These are phyloP conservation scores for Hymenotorrendiella dingleyae DNA, from an alignment of 2,329 filamentous ascomycete species.

Conservation along the genomic window DNA sequence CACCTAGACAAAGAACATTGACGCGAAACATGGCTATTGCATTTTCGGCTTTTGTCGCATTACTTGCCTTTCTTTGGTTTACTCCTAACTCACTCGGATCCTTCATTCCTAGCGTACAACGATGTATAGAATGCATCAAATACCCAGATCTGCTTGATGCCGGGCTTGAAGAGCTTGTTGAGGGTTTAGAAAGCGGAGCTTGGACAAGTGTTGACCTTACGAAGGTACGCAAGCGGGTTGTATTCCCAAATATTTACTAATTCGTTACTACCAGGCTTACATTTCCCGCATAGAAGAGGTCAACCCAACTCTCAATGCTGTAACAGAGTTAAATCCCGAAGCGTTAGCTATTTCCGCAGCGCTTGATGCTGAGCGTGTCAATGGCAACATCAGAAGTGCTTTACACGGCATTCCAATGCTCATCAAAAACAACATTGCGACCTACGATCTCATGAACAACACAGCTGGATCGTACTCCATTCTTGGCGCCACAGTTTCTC, in stretches of 20 bases:
- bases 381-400: constrained; percentile 27
- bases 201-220: constrained; percentile 55
- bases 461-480: constrained; percentile 25
- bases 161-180: constrained; percentile 43
- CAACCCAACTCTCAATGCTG: constrained; percentile 15
- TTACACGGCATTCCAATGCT: constrained; percentile 55
- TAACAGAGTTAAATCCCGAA: constrained; percentile 30
- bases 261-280: constrained; percentile 8
- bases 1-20: too few species aligned
- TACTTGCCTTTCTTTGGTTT: not conserved
- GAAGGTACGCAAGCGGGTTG: constrained; percentile 17
- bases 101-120: too few species aligned
- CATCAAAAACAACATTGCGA: constrained; percentile 58
- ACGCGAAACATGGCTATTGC: not conserved
- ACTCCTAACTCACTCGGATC: too few species aligned
- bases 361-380: constrained; percentile 26
- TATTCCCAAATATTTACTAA: not conserved
- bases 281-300: constrained; percentile 23
- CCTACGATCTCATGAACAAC: constrained; percentile 50
- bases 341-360: constrained; percentile 26
- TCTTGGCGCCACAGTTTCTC: constrained; percentile 18
- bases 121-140: too few species aligned
- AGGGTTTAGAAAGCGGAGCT: constrained; percentile 41
- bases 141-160: constrained; percentile 41
- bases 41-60: not conserved